Percentiles rank a stretch among this genome's conserved stretches.
phyloP scores from a whole-genome alignment of 2,329 filamentous ascomycete genomes.

The Zymoseptoria crescenta region DNA sequence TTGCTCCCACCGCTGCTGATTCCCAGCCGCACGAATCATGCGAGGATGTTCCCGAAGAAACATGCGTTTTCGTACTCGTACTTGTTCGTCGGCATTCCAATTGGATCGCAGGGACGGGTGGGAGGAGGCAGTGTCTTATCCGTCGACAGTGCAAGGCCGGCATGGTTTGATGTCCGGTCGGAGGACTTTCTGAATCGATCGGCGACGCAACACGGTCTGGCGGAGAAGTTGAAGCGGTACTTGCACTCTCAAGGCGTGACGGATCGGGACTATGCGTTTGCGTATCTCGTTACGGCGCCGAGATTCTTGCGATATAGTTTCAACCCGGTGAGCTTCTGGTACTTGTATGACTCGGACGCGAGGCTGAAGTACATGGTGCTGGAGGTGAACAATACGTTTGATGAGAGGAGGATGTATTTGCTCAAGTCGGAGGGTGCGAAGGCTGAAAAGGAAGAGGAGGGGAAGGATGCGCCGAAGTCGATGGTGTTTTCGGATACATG shows the following conservation, averaged over 20 bases:
- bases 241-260: slow-evolving; percentile 51
- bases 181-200: slow-evolving; percentile 56
- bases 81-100: slow-evolving; percentile 59
- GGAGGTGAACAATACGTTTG: slow-evolving; percentile 72
- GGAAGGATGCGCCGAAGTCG: slow-evolving; percentile 7
- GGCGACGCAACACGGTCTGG: slow-evolving; percentile 45
- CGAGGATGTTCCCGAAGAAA: slow-evolving; percentile 57
- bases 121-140: slow-evolving; percentile 48
- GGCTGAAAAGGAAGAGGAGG: slow-evolving; percentile 1
- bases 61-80: slow-evolving; percentile 66
- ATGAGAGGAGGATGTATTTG: slow-evolving; percentile 60
- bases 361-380: slow-evolving; percentile 57
- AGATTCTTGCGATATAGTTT: slow-evolving; percentile 63
- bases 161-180: slow-evolving; percentile 55
- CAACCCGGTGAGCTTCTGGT: slow-evolving; percentile 74
- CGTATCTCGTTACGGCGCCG: slow-evolving; percentile 64
- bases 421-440: slow-evolving; percentile 27
- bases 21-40: slow-evolving; percentile 58
- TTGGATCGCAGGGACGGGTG: slow-evolving; percentile 52
- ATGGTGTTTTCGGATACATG: slow-evolving; percentile 45
- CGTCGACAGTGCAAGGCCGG: slow-evolving; percentile 28
- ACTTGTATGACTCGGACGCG: slow-evolving; percentile 56
- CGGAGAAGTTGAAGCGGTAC: slow-evolving; percentile 55
- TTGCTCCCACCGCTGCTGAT: slow-evolving; percentile 48
- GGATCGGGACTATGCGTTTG: slow-evolving; percentile 54